Percentiles rank a stretch among this genome's conserved stretches.
Conservation (phyloP, 2,329 filamentous ascomycete species). For the Fonsecaea pedrosoi region DNA sequence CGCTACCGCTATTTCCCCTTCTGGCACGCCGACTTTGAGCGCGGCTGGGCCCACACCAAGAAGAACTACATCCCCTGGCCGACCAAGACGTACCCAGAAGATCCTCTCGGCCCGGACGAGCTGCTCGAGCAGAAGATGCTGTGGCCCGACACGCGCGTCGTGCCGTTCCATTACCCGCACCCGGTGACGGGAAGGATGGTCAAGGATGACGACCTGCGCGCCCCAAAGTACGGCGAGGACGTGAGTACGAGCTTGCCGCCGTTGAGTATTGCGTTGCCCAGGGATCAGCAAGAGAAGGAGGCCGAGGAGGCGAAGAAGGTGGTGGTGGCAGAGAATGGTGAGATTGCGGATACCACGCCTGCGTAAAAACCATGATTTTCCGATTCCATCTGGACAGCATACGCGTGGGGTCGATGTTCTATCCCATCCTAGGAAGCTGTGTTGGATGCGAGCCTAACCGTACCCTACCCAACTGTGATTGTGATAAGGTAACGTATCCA, state of each 20-base stretch:
- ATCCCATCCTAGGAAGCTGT: too few species aligned
- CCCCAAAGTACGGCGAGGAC: constrained; percentile 32
- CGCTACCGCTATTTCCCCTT: constrained; percentile 64
- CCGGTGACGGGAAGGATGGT: constrained; percentile 32
- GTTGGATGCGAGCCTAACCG: too few species aligned
- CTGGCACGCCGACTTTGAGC: constrained; percentile 63
- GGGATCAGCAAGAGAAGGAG: constrained; percentile 29
- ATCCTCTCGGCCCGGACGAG: constrained; percentile 60
- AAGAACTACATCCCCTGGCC: constrained; percentile 62
- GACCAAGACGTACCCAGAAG: constrained; percentile 57
- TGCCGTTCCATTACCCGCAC: constrained; percentile 34
- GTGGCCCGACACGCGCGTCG: constrained; percentile 63
- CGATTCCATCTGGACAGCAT: too few species aligned
- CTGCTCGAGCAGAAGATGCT: constrained; percentile 61
- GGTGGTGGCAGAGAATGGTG: constrained; percentile 8
- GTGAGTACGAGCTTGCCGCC: constrained; percentile 31
- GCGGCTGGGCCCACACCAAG: constrained; percentile 61
- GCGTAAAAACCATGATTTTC: constrained; percentile 4
- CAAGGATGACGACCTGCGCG: constrained; percentile 29
- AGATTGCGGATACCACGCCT: constrained; percentile 20
- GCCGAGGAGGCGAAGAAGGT: neutral
- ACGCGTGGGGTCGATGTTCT: too few species aligned
- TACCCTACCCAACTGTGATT: too few species aligned
- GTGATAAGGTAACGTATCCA: too few species aligned
- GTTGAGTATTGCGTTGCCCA: constrained; percentile 30